Conservation (phyloP, 2,329 filamentous ascomycete genomes). For the Tolypocladium amazonense region DNA sequence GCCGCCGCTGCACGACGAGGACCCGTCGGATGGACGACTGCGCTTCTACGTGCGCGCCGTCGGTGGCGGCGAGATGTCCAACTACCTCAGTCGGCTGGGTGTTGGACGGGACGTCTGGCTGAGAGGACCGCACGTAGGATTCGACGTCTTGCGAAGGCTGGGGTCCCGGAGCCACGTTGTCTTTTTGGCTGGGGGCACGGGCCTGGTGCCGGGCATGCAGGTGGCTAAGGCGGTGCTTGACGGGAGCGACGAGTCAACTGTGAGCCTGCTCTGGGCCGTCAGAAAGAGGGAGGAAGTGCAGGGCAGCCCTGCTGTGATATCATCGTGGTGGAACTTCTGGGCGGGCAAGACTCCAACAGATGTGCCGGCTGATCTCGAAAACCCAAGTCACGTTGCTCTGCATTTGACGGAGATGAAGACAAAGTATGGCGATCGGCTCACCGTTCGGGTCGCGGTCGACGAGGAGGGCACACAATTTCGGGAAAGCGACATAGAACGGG, state of each 20-base stretch:
- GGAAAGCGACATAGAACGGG: constrained; percentile 33
- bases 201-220: constrained; percentile 83
- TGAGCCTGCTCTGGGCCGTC: constrained; percentile 79
- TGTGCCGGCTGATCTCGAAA: constrained; percentile 10
- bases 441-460: constrained; percentile 70
- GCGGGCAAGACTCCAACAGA: constrained; percentile 7
- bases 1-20: constrained; percentile 35
- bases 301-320: background rate
- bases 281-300: constrained; percentile 43
- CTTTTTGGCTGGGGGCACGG: constrained; percentile 86
- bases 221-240: constrained; percentile 53
- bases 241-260: constrained; percentile 17
- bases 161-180: constrained; percentile 40
- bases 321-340: constrained; percentile 16
- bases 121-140: constrained; percentile 68
- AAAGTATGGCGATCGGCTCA: constrained; percentile 43
- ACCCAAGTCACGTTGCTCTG: constrained; percentile 40
- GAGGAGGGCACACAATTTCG: constrained; percentile 61
- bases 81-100: constrained; percentile 59
- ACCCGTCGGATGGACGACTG: constrained; percentile 33
- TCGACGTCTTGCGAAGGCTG: constrained; percentile 30
- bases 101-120: constrained; percentile 59
- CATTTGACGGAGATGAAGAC: constrained; percentile 54
- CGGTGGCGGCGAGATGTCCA: constrained; percentile 73
- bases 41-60: constrained; percentile 73